Evolutionary conservation across 169 alveolate species (phyloP).

Genomic region (Cryptosporidium canis): DNA sequence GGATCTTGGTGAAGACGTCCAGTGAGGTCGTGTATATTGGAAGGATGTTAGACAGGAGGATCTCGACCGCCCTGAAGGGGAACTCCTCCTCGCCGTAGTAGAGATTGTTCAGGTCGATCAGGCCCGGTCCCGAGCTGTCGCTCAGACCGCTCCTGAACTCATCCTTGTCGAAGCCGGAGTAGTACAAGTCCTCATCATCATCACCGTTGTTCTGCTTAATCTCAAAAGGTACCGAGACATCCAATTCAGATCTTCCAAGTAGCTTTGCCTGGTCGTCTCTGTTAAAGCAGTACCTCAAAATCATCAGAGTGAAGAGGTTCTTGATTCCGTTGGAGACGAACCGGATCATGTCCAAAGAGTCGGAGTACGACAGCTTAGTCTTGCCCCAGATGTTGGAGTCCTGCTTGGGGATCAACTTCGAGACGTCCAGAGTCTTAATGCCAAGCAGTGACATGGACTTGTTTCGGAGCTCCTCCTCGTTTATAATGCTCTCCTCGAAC

Average conservation of each 20-base stretch:
- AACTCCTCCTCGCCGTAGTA: conserved; percentile 18
- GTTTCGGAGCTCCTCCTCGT: background rate
- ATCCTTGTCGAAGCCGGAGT: background rate
- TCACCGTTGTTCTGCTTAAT: background rate
- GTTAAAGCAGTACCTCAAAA: background rate
- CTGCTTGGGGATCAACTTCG: conserved; percentile 31
- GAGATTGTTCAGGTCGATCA: conserved; percentile 23
- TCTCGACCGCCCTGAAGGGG: conserved; percentile 34
- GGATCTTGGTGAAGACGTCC: conserved; percentile 31
- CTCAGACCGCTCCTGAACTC: background rate
- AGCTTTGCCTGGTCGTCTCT: background rate
- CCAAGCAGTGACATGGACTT: conserved; percentile 5
- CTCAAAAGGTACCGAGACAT: background rate
- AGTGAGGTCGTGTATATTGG: conserved; percentile 63
- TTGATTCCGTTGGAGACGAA: conserved; percentile 15
- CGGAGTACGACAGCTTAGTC: conserved; percentile 37
- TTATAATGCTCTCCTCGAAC: background rate
- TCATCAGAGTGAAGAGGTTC: background rate
- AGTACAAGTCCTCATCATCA: background rate
- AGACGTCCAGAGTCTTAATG: conserved; percentile 9
- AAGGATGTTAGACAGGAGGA: background rate
- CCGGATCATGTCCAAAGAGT: conserved; percentile 47
- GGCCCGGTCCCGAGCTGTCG: background rate
- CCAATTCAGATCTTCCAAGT: background rate
- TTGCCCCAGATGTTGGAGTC: conserved; percentile 36